Evolutionary conservation across 148 eudicot genomes (phyloP), one percentile per base, ranked within the genome.

Genomic region (Camellia granthamiana): DNA sequence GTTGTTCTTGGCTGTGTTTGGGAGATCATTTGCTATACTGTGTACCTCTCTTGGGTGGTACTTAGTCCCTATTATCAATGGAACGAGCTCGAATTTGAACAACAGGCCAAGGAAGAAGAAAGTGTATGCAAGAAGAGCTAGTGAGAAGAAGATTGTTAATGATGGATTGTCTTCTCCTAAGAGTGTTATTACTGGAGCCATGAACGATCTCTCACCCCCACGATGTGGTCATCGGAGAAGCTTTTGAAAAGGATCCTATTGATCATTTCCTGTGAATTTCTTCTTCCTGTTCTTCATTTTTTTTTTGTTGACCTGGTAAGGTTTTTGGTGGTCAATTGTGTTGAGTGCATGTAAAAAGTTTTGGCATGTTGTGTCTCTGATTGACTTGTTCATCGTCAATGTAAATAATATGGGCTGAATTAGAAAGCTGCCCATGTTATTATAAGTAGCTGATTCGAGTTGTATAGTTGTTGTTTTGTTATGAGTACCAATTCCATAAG

Each of bases 21-120:
- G 79, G 14, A 64, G 85, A 68, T 63, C 80, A 5, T 81, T 85
- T 59, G 80, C 84, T 49, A 76, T 85, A 61, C 14, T 85, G 4
- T 70, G 82, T 52, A 79, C 82, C 7, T 75, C 80, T 55, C 38
- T 85, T 38, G 79, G 77, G 18, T 68, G 85, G 87, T 81, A 84
- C 64, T 43, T 82, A 14, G 49, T 87, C 19, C 82, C 84, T 41
- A 69, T 18, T 6, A 75, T 81, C 56, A 55, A 75, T 11, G 3
- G 43, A 79, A 38, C 70, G 52, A 76, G 49, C 41, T 59, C 74
- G 42, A 66, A 52, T 63, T 30, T 30, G 1, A 9, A 68, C 1
- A 72, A 30, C 21, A 79, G 55, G 74, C 66, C 70, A 70, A 80
- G 44, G 76, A 84, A 74, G 77, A 90, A 75, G 80, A 81, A 77